Conservation (phyloP, 2,329 filamentous ascomycete species). For the Fusarium domesticum region DNA sequence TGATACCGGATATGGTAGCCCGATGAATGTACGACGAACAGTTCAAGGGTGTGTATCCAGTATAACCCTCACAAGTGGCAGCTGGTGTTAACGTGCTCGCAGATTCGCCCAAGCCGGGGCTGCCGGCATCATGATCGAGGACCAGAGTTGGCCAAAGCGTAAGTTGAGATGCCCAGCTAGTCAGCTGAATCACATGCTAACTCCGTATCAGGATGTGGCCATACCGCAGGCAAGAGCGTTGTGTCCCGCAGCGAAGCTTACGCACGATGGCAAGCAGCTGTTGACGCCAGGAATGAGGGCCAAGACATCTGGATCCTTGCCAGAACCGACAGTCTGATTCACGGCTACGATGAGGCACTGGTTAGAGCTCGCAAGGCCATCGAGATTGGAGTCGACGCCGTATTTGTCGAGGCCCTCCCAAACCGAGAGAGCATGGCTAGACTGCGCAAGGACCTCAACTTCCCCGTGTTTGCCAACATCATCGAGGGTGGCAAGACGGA, state of each 20-base stretch:
- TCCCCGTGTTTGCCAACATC: slow-evolving; percentile 41
- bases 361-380: slow-evolving; percentile 40
- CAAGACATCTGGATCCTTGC: slow-evolving; percentile 46
- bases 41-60: slow-evolving; percentile 32
- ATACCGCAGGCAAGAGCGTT: slow-evolving; percentile 46
- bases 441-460: slow-evolving; percentile 36
- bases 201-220: slow-evolving; percentile 25
- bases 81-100: background rate
- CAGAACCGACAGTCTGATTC: slow-evolving; percentile 42
- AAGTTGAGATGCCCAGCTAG: slow-evolving; percentile 1
- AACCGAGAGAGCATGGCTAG: slow-evolving; percentile 42
- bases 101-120: slow-evolving; percentile 41
- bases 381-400: slow-evolving; percentile 42
- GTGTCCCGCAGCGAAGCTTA: slow-evolving; percentile 45
- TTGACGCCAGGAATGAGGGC: slow-evolving; percentile 44
- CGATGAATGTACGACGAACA: slow-evolving; percentile 46
- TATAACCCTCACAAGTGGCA: accelerated
- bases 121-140: slow-evolving; percentile 43
- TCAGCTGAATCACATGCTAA: background rate
- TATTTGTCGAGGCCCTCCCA: slow-evolving; percentile 44
- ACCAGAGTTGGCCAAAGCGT: slow-evolving; percentile 50
- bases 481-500: slow-evolving; percentile 37
- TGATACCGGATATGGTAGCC: slow-evolving; percentile 47
- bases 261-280: slow-evolving; percentile 44
- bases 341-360: slow-evolving; percentile 45